phyloP scores from a whole-genome alignment of 2,329 filamentous ascomycete species.

The Cladosporium sp. region DNA sequence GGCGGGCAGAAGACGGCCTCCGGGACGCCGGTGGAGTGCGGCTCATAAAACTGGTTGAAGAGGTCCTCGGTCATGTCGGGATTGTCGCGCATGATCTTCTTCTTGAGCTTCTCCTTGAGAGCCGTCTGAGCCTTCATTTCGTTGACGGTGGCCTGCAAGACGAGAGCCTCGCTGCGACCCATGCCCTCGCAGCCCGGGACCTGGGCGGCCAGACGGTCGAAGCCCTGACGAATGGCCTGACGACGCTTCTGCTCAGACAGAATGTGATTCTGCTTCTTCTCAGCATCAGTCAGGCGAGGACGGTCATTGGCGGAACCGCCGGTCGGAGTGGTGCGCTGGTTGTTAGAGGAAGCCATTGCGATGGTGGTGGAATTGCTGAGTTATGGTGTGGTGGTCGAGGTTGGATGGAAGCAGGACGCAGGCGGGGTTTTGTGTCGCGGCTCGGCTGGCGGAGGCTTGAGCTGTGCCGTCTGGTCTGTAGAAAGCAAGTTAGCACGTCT shows the following conservation, averaged over 20 bases:
- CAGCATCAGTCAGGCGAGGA: constrained; percentile 59
- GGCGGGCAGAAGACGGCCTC: neutral
- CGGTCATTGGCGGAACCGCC: constrained; percentile 5
- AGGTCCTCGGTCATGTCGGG: neutral
- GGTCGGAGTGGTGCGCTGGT: constrained; percentile 2
- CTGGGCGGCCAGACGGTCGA: constrained; percentile 71
- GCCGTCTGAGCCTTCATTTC: constrained; percentile 5
- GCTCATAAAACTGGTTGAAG: constrained; percentile 17
- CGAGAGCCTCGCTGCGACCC: constrained; percentile 75
- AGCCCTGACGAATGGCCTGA: constrained; percentile 72
- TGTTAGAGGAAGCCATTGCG: constrained; percentile 2
- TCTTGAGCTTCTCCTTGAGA: constrained; percentile 4
- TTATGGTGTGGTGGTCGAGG: neutral
- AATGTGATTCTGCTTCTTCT: constrained; percentile 71
- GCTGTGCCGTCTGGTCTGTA: no score
- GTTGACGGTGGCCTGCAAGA: constrained; percentile 55
- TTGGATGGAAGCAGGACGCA: no score
- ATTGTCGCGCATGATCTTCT: neutral
- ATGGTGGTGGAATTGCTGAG: constrained; percentile 1
- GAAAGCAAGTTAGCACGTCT: no score
- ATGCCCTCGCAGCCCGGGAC: constrained; percentile 78
- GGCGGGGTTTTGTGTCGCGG: no score
- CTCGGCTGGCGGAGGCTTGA: no score
- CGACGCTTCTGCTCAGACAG: constrained; percentile 62
- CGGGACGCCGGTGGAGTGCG: constrained; percentile 15